These are phyloP conservation scores for Penicillium samsonianum DNA, from an alignment of 495 filamentous ascomycete genomes.

Conservation along the genomic window DNA sequence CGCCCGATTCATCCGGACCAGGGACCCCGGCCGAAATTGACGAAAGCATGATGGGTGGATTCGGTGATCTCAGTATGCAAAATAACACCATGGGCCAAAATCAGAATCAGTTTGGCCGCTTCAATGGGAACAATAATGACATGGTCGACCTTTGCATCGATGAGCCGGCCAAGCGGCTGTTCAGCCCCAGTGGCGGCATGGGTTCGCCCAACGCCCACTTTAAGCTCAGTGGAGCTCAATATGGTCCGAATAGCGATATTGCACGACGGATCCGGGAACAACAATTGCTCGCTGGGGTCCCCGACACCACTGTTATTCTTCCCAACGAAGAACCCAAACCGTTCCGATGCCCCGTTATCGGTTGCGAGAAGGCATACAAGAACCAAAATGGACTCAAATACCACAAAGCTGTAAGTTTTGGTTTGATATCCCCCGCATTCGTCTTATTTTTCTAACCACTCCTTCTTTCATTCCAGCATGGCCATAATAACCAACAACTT, in stretches of 20 bases:
- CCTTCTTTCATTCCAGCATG: constrained; percentile 58
- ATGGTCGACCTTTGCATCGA: constrained; percentile 84
- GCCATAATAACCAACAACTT: constrained; percentile 93
- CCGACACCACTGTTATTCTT: constrained; percentile 52
- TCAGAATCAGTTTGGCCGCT: constrained; percentile 50
- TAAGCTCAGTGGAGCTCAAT: constrained; percentile 69
- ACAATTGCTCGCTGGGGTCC: constrained; percentile 68
- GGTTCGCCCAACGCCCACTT: constrained; percentile 68
- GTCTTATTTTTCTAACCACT: constrained; percentile 13
- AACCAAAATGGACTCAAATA: constrained; percentile 99
- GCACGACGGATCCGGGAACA: constrained; percentile 70
- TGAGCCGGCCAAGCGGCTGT: constrained; percentile 91
- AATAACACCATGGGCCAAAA: constrained; percentile 59
- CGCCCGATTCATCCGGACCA: constrained; percentile 73
- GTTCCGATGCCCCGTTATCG: constrained; percentile 95
- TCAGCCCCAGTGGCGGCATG: constrained; percentile 77
- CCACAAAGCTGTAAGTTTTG: constrained; percentile 63
- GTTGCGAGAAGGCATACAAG: constrained; percentile 99
- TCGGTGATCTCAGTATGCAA: constrained; percentile 56
- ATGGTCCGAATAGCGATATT: constrained; percentile 73
- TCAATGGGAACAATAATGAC: constrained; percentile 48
- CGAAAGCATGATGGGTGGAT: constrained; percentile 57
- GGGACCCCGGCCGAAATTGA: constrained; percentile 69
- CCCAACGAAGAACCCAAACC: constrained; percentile 84
- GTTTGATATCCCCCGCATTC: not conserved